Base-by-base conservation (phyloP, 352 stramenopile species). In the Pythium vanterpoolii region DNA sequence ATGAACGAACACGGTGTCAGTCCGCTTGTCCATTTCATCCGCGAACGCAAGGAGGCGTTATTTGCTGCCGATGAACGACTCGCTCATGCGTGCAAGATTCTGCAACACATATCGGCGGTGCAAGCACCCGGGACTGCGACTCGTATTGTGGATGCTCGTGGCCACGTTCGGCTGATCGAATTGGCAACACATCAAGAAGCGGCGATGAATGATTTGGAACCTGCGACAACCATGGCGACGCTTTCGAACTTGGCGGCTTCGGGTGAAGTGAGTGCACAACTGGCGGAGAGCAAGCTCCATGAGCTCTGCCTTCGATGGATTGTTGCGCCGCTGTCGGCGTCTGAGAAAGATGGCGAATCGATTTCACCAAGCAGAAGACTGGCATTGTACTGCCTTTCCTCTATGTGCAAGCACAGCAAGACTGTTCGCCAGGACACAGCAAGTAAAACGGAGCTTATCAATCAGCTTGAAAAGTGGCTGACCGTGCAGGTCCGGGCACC, bases 271-370 rank as follows among this genome's bases (percentile, higher is more conserved):
- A 66, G 54, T 7, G 45, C 58, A 1, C 55, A 64, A 8, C 50
- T 89, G 18, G 43, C 71, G 9, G 59, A 66, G 9, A 72, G 60
- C 16, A 87, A 85, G 48, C 51, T 87, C 18, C 75, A 79, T 19
- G 71, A 71, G 16, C 66, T 86, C 30, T 81, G 83, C 38, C 42
- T 84, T 24, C 65, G 62, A 14, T 83, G 64, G 42, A 31, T 85
- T 19, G 48, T 83, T 8, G 9, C 45, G 11, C 19, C 34, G 24
- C 44, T 21, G 10, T 23, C 44, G n/a, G 14, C 38, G 19, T 28
- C 26, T 8, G 34, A 60, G 16, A 34, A 36, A 5, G 33, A 48
- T 16, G 28, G 26, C 2, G 40, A 62, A n/a, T 47, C 60, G 16
- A 57, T 54, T 6, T 19, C 38, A n/a, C 44, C 47, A 10, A 49